A percentile compares a stretch with the other conserved stretches of the same genome.
Evolutionary conservation across 2,329 filamentous ascomycete species (phyloP).

Genomic region (Diaporthe vaccinii): DNA sequence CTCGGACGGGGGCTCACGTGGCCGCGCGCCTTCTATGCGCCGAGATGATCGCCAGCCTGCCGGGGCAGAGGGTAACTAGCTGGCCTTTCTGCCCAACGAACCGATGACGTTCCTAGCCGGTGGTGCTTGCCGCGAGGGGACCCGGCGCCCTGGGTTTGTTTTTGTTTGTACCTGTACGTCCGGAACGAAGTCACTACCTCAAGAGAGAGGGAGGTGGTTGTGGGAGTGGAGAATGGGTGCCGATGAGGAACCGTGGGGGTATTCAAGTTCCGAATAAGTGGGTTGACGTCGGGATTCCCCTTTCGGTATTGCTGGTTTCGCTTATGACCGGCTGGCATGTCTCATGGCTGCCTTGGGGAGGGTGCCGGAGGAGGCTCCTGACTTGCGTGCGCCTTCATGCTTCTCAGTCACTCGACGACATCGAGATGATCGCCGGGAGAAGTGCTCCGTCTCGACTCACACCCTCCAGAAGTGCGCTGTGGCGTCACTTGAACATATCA

Average conservation of each 20-base stretch:
- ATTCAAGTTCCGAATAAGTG: neutral
- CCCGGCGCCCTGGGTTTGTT: neutral
- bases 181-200: neutral
- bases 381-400: neutral
- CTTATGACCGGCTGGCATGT: slow-evolving; percentile 12
- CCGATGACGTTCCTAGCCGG: neutral
- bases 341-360: neutral
- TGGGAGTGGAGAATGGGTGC: neutral
- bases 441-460: neutral
- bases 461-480: no score
- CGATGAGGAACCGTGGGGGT: slow-evolving; percentile 21
- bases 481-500: no score
- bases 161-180: neutral
- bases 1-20: neutral
- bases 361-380: neutral
- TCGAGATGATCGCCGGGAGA: neutral
- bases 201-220: neutral
- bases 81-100: no score
- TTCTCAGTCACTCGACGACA: neutral
- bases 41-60: slow-evolving; percentile 9
- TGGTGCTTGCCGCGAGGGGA: neutral
- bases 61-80: neutral
- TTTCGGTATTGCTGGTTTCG: neutral
- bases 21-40: slow-evolving; percentile 10
- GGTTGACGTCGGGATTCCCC: neutral